Conservation (phyloP, 257 asterid genomes). For the Apocynum venetum region DNA sequence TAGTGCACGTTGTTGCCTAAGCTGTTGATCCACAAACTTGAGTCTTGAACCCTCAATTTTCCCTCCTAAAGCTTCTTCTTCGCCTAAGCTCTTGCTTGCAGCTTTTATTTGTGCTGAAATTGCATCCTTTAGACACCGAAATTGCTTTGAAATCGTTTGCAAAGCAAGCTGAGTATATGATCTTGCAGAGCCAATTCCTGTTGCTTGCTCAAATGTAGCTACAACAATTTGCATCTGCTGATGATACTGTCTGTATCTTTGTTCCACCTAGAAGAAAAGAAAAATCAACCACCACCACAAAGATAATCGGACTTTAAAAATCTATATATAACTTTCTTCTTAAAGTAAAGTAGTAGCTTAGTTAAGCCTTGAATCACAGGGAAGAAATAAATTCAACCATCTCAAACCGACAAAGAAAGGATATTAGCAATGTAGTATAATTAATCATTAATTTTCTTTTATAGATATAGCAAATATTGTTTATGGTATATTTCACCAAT, state of each 20-base stretch:
- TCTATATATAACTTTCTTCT: no score
- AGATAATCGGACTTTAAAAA: background rate
- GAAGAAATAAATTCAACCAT: background rate
- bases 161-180: slow-evolving; percentile 58
- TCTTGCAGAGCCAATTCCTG: slow-evolving; percentile 59
- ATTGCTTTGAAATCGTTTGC: slow-evolving; percentile 62
- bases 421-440: background rate
- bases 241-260: slow-evolving; percentile 57
- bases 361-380: no score
- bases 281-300: background rate
- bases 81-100: slow-evolving; percentile 46
- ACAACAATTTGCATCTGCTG: slow-evolving; percentile 58
- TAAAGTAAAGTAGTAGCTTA: no score
- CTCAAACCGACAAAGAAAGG: slow-evolving; percentile 9
- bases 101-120: slow-evolving; percentile 48
- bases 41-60: slow-evolving; percentile 46
- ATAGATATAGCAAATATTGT: background rate
- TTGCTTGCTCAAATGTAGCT: slow-evolving; percentile 56
- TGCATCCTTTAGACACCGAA: slow-evolving; percentile 54
- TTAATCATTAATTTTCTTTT: background rate
- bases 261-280: slow-evolving; percentile 49
- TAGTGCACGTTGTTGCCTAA: slow-evolving; percentile 47
- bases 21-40: slow-evolving; percentile 40
- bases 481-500: background rate
- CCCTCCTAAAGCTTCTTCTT: slow-evolving; percentile 25